A percentile compares a stretch with the other conserved stretches of the same genome.
phyloP scores from a whole-genome alignment of 495 filamentous ascomycete genomes.

The Tuber umbilicatum region DNA sequence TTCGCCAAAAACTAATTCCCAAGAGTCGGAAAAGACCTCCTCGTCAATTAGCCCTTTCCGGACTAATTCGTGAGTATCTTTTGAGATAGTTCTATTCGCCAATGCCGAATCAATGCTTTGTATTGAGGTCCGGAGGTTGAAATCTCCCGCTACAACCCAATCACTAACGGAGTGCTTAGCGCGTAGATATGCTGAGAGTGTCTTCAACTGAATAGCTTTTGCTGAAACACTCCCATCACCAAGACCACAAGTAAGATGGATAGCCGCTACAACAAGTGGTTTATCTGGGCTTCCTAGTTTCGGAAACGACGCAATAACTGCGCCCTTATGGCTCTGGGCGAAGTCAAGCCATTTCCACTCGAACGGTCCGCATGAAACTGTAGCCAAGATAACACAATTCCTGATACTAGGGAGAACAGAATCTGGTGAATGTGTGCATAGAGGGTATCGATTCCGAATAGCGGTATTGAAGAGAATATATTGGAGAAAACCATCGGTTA shows the following conservation, averaged over 20 bases:
- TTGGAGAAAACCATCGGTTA: constrained; percentile 53
- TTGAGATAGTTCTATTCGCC: constrained; percentile 46
- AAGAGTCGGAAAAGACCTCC: constrained; percentile 23
- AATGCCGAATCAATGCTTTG: constrained; percentile 49
- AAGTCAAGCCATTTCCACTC: constrained; percentile 49
- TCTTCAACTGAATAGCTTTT: constrained; percentile 49
- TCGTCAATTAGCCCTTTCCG: constrained; percentile 15
- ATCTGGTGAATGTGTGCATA: constrained; percentile 49
- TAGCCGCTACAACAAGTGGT: constrained; percentile 46
- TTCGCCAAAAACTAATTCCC: constrained; percentile 23
- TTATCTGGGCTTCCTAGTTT: constrained; percentile 37
- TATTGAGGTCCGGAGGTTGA: constrained; percentile 52
- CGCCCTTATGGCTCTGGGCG: constrained; percentile 49
- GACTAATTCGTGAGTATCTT: constrained; percentile 35
- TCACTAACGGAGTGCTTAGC: constrained; percentile 41
- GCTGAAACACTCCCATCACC: constrained; percentile 50
- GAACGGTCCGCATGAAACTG: constrained; percentile 44
- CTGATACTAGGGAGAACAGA: constrained; percentile 50
- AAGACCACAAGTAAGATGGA: constrained; percentile 53
- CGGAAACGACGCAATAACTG: constrained; percentile 46
- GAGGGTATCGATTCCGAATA: constrained; percentile 50
- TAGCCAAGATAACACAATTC: constrained; percentile 53
- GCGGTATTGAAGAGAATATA: constrained; percentile 46
- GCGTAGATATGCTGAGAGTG: constrained; percentile 46
- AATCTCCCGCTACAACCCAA: constrained; percentile 55